phyloP scores from a whole-genome alignment of 495 filamentous ascomycete species.

The Venustampulla echinocandica region DNA sequence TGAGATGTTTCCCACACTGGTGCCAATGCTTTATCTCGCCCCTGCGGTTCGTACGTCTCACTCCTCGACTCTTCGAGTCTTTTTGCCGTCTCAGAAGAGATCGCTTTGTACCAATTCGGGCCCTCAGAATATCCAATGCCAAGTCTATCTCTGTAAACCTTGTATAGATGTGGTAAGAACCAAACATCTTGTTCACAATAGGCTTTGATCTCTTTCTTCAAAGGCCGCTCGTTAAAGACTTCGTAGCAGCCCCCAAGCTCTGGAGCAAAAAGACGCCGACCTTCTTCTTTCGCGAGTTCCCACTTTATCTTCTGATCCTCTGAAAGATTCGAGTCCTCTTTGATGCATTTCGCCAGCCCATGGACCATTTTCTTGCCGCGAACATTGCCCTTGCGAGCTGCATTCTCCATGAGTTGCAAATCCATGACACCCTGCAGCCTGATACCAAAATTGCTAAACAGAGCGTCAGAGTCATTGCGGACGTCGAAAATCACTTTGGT shows the following conservation, averaged over 20 bases:
- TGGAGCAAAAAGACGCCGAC: constrained; percentile 29
- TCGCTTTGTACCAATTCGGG: not conserved
- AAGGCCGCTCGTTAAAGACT: constrained; percentile 40
- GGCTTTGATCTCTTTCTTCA: constrained; percentile 31
- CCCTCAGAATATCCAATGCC: not conserved
- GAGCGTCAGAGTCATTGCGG: constrained; percentile 43
- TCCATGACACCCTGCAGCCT: constrained; percentile 35
- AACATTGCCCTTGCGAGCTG: constrained; percentile 21
- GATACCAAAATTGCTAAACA: constrained; percentile 34
- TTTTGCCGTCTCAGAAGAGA: not conserved
- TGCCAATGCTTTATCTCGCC: not conserved
- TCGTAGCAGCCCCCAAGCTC: constrained; percentile 37
- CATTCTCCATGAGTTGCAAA: constrained; percentile 48
- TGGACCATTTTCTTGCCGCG: constrained; percentile 18
- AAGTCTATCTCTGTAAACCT: not conserved
- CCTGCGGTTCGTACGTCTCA: not conserved
- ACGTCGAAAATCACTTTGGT: constrained; percentile 47
- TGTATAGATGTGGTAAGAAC: not conserved
- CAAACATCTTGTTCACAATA: constrained; percentile 42
- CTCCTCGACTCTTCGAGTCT: not conserved
- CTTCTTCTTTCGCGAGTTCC: constrained; percentile 33
- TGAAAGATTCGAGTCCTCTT: constrained; percentile 18
- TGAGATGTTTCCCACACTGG: not conserved
- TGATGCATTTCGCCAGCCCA: constrained; percentile 36
- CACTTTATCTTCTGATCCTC: constrained; percentile 17